Conservation (phyloP, 495 filamentous ascomycete genomes). For the Penicillium mononematosum region DNA sequence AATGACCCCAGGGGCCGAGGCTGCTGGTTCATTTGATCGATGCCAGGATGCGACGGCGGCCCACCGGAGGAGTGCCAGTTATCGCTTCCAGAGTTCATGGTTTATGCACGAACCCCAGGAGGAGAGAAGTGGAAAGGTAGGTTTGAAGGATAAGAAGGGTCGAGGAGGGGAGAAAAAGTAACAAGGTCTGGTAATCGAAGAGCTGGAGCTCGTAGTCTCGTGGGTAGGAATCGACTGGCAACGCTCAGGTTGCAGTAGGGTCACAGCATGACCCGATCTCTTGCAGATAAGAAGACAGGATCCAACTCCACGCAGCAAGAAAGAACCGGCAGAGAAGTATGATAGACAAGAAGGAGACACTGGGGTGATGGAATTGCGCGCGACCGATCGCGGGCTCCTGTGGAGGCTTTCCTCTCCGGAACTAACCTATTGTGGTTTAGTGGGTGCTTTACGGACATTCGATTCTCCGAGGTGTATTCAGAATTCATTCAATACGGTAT, state of each 20-base stretch:
- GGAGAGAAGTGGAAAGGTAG: neutral
- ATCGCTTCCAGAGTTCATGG: constrained; percentile 51
- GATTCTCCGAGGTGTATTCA: constrained; percentile 12
- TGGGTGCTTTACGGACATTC: constrained; percentile 11
- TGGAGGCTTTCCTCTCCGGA: constrained; percentile 41
- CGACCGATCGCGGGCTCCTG: constrained; percentile 48
- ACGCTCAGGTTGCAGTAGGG: constrained; percentile 23
- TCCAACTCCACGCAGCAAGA: constrained; percentile 9
- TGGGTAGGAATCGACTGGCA: constrained; percentile 9
- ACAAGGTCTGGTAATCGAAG: constrained; percentile 7
- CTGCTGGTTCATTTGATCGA: constrained; percentile 49
- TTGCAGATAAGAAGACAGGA: constrained; percentile 6
- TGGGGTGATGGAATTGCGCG: constrained; percentile 39
- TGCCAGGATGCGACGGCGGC: constrained; percentile 44
- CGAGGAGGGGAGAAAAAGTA: constrained; percentile 4
- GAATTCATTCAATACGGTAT: constrained; percentile 6
- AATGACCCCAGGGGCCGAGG: constrained; percentile 48
- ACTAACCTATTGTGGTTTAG: constrained; percentile 32
- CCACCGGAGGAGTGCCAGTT: constrained; percentile 49
- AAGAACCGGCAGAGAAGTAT: constrained; percentile 5
- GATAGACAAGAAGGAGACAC: constrained; percentile 12
- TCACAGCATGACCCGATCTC: constrained; percentile 29
- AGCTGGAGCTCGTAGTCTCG: constrained; percentile 24
- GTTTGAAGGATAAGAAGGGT: constrained; percentile 2
- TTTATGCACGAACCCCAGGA: constrained; percentile 26